Percentiles rank a stretch among this genome's conserved stretches.
These are phyloP conservation scores for Hyphodiscus sp. DNA, from an alignment of 2,329 filamentous ascomycete species.

Conservation along the genomic window DNA sequence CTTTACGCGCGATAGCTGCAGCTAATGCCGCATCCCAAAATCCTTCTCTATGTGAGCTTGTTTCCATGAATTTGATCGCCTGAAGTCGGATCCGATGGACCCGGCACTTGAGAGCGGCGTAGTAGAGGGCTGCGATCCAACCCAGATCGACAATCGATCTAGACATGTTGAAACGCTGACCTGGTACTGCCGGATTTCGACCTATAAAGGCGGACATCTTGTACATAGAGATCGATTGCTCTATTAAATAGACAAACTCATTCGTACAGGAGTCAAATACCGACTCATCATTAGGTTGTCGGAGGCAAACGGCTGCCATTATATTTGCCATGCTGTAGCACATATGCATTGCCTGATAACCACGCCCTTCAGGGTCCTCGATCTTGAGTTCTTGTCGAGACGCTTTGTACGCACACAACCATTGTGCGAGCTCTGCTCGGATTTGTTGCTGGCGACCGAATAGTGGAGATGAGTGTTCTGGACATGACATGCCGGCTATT, in stretches of 20 bases:
- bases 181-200: not conserved
- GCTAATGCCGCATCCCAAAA: slow-evolving; percentile 35
- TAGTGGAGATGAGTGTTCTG: not conserved
- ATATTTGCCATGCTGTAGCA: slow-evolving; percentile 40
- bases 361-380: slow-evolving; percentile 7
- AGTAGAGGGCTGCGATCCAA: slow-evolving; percentile 41
- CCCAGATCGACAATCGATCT: slow-evolving; percentile 36
- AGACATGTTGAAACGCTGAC: slow-evolving; percentile 28
- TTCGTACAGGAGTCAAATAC: slow-evolving; percentile 33
- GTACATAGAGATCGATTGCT: slow-evolving; percentile 9
- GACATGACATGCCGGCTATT: too few species aligned
- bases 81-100: slow-evolving; percentile 34
- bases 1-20: slow-evolving; percentile 30
- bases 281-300: slow-evolving; percentile 28
- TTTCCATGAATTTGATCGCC: slow-evolving; percentile 31
- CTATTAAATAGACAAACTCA: slow-evolving; percentile 31
- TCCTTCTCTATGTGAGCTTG: slow-evolving; percentile 32
- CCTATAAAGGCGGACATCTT: not conserved
- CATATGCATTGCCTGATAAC: slow-evolving; percentile 30
- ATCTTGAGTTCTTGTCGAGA: not conserved
- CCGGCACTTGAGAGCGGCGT: slow-evolving; percentile 41
- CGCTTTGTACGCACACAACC: slow-evolving; percentile 8
- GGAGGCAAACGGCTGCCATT: slow-evolving; percentile 34
- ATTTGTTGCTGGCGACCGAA: slow-evolving; percentile 5
- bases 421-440: slow-evolving; percentile 3